Evolutionary conservation across 371 early-diverging fungal genomes (phyloP), one percentile per base, ranked within the genome.

Genomic region (Mortierella sp.): DNA sequence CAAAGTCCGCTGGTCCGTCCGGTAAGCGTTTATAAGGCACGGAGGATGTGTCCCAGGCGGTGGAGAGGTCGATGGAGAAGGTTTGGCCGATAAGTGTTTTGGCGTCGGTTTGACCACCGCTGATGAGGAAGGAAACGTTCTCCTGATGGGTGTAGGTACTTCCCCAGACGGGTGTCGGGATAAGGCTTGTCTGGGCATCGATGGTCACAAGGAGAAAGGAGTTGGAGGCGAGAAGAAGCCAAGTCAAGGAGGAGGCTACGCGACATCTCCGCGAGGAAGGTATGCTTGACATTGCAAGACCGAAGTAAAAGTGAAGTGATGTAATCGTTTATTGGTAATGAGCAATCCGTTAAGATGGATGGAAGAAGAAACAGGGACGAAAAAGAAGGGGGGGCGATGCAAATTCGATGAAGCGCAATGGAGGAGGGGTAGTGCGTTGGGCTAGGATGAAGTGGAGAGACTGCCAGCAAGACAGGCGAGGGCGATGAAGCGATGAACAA

Each of bases 21-120:
- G 49, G 14, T 4, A 68, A 50, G 2, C 15, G 32, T 5, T 7
- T 59, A 42, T 32, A 60, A 0, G 55, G 30, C 19, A 59, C 60
- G 3, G 54, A 30, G 24, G 68, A 60, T 0, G 60, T 68, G 26
- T 56, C 56, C 68, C 68, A 68, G 28, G 54, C 6, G 0, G 64
- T 50, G 23, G 71, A 64, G 48, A 71, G 63, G 31, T 64, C 71
- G 64, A 64, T 51, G 12, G 64, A 48, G 56, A 64, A 60, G 23
- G 64, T 59, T 23, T 63, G 64, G 9, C 34, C 11, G 54, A 58
- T 39, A 42, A 58, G 39, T 7, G 63, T 41, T 24, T 52, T 14
- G 8, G 51, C 19, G 11, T 43, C 47, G 27, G 46, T 53, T 26
- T 58, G 55, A 1, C 64, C 60, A 6, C 60, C 64, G 21, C 56